Evolutionary conservation across 345 rosid species (phyloP), one percentile per base, ranked within the genome.

Genomic region (Hibiscus syriacus): DNA sequence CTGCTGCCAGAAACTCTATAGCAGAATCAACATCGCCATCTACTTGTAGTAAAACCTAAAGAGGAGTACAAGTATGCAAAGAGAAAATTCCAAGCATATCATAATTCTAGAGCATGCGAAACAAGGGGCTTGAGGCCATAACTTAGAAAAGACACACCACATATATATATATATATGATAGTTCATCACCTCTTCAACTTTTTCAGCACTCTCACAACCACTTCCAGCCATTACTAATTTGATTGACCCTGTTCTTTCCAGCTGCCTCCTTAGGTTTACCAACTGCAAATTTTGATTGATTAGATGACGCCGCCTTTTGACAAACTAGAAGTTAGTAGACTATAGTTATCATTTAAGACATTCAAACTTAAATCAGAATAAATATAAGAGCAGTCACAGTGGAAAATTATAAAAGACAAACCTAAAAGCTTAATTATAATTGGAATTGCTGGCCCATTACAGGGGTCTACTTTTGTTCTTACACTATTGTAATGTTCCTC

Each of bases 401-500:
- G 39, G 9, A 36, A 8, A 36, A 36, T 36, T 36, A 36, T 8
- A 36, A 1, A 36, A 8, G 39, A 36, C 7, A 36, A 3, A 19
- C 3, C 19, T 34, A 27, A 77, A 71, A 90, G 97, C 98, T 89
- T 82, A 70, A 93, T 90, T 26, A 77, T 63, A 80, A 90, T 79
- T 55, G 84, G 85, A 70, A 75, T 73, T 52, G 96, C 96, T 73
- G 98, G 87, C 70, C 96, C 94, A 30, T 56, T 76, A 70, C 96
- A 79, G 13, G 87, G 57, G 80, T 93, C 39, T 8, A 7, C 39
- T 36, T 36, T 36, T 36, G 39, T 7, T 36, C 39, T 36, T 36
- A 36, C 39, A 80, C 97, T 87, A 59, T 93, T 93, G 67, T 93
- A 90, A 67, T 93, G 98, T 74, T 93, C 98, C 50, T 80, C 98